Conservation (phyloP, 2,329 filamentous ascomycete genomes). For the Claviceps quebecensis region DNA sequence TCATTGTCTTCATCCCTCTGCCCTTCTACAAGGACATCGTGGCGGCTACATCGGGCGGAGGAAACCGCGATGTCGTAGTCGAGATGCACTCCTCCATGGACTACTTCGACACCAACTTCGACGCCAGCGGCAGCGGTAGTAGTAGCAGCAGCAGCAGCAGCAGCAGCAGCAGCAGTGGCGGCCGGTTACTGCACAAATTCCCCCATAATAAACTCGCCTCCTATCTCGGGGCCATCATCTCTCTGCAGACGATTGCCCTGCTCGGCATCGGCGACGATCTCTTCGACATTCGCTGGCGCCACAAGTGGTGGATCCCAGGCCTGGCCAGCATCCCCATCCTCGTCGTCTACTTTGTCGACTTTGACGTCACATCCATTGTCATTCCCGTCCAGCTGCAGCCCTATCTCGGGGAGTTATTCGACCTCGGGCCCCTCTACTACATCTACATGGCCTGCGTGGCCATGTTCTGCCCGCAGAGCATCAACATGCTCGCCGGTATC, state of each 20-base stretch:
- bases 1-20: slow-evolving; percentile 91
- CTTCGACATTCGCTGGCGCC: slow-evolving; percentile 95
- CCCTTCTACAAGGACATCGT: slow-evolving; percentile 98
- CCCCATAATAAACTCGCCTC: slow-evolving; percentile 95
- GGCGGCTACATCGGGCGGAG: slow-evolving; percentile 82
- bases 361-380: slow-evolving; percentile 90
- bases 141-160: slow-evolving; percentile 30
- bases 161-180: slow-evolving; percentile 19
- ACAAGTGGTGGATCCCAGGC: slow-evolving; percentile 96
- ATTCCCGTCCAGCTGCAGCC: slow-evolving; percentile 74
- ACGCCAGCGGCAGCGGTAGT: too few relatives aligned
- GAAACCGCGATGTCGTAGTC: slow-evolving; percentile 75
- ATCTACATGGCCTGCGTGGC: slow-evolving; percentile 91
- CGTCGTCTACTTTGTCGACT: slow-evolving; percentile 96
- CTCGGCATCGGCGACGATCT: slow-evolving; percentile 91
- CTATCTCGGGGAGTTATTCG: slow-evolving; percentile 72
- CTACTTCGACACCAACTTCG: neutral
- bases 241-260: slow-evolving; percentile 78
- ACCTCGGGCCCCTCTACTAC: slow-evolving; percentile 79
- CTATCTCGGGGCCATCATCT: slow-evolving; percentile 86
- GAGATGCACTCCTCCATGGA: slow-evolving; percentile 36
- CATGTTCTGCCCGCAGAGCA: slow-evolving; percentile 97
- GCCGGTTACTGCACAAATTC: slow-evolving; percentile 78
- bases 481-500: slow-evolving; percentile 99
- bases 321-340: slow-evolving; percentile 88